Base-by-base conservation (phyloP, 1,139 yeast species). In the Yamadazyma jaroonii region DNA sequence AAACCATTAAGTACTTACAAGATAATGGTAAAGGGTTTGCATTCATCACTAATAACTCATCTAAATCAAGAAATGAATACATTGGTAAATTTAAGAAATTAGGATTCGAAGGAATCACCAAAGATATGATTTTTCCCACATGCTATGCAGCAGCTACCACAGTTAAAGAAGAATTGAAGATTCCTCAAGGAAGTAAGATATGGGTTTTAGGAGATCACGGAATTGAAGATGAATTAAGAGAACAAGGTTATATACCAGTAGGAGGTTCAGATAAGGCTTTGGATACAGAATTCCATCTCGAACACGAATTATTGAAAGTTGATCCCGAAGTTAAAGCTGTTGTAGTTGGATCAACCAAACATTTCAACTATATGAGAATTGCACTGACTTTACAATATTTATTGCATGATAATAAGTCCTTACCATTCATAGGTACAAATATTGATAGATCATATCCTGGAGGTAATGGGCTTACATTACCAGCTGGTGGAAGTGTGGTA, bases 131-230 rank as follows among this genome's bases (percentile, higher is more conserved):
- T 3, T 68, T 54, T 43, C 73, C 73, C 3, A 65, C 74, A 1
- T 59, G 70, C 42, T 67, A 64, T 42, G 59, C 69, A 0, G 70
- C 72, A 2, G 69, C 61, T 3, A 44, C 52, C 10, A 52, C 53
- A 20, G 45, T 65, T 23, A 50, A 49, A 29, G 53, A 53, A 15
- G 50, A 45, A 9, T 44, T 60, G 28, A 50, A 56, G 4, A 48
- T 67, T 6, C 60, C 61, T 6, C 24, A 13, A 6, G 61, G 61
- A 1, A 53, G 67, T 28, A 90, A 89, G 56, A 79, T 89, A 10
- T 83, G 95, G 82, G 87, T 89, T 1, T 66, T 89, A 38, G 97
- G 97, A 27, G 95, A 87, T 53, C 50, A 64, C 11, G 97, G 97
- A 7, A 79, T 90, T 36, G 83, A 77, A 46, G 80, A 79, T 34